Conservation (phyloP, 2,329 filamentous ascomycete species). For the Penicillium sp. region DNA sequence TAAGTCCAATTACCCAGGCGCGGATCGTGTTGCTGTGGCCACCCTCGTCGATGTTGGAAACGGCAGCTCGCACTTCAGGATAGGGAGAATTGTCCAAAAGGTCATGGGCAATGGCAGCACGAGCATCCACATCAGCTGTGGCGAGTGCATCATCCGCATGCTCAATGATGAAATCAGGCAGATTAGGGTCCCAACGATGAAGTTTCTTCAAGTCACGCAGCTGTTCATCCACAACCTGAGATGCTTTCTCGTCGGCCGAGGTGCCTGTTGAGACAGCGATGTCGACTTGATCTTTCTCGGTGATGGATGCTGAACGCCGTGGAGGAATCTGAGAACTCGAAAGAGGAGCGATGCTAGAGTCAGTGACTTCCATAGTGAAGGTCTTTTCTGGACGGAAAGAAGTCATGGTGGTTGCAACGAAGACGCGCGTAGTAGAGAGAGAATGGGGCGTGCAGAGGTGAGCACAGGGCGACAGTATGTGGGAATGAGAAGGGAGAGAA, state of each 20-base stretch:
- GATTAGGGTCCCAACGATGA: slow-evolving; percentile 51
- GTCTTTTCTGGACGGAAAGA: neutral
- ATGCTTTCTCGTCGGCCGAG: slow-evolving; percentile 21
- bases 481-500: too few species aligned
- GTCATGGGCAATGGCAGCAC: slow-evolving; percentile 59
- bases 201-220: slow-evolving; percentile 61
- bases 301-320: neutral
- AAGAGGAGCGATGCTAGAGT: neutral
- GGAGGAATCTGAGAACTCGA: neutral
- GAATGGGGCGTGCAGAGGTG: neutral
- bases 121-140: slow-evolving; percentile 57
- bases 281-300: neutral
- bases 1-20: slow-evolving; percentile 63
- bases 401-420: neutral
- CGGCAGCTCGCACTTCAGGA: slow-evolving; percentile 67
- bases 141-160: slow-evolving; percentile 48
- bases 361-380: neutral
- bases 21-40: slow-evolving; percentile 64
- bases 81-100: slow-evolving; percentile 68
- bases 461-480: neutral
- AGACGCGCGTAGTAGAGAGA: neutral
- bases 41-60: slow-evolving; percentile 65
- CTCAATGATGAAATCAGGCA: too few species aligned
- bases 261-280: slow-evolving; percentile 1
- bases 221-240: slow-evolving; percentile 27